These are phyloP conservation scores for Porodaedalea pini DNA, from an alignment of 1,284 basidiomycete species.

Conservation along the genomic window DNA sequence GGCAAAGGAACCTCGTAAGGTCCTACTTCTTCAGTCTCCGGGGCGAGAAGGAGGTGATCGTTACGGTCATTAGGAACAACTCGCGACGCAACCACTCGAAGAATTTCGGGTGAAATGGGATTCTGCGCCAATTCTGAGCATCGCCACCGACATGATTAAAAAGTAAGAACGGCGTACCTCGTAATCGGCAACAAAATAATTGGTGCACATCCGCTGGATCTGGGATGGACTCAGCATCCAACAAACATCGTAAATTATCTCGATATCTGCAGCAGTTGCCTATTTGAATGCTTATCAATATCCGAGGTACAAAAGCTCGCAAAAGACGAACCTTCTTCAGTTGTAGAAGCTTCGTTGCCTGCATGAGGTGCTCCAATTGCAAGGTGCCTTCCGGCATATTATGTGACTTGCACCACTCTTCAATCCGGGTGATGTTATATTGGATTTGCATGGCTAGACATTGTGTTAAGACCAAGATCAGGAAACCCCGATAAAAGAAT, in stretches of 20 bases:
- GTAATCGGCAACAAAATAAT: conserved; percentile 98
- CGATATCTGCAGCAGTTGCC: conserved; percentile 91
- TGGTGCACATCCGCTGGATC: conserved; percentile 97
- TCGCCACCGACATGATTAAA: neutral
- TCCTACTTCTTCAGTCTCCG: conserved; percentile 93
- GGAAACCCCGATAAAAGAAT: neutral
- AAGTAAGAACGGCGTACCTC: conserved; percentile 53
- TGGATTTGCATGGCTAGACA: conserved; percentile 94
- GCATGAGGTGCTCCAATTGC: conserved; percentile 98
- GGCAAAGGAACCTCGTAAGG: conserved; percentile 87
- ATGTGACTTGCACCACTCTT: conserved; percentile 96
- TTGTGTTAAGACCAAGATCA: neutral
- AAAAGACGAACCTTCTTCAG: conserved; percentile 82
- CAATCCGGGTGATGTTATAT: conserved; percentile 97
- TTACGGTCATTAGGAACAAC: conserved; percentile 93
- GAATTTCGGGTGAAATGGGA: conserved; percentile 93
- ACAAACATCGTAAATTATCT: conserved; percentile 99
- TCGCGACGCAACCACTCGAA: conserved; percentile 92
- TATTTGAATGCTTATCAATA: conserved; percentile 31
- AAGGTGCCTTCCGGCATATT: conserved; percentile 99
- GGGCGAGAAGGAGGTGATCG: conserved; percentile 90
- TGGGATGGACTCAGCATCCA: conserved; percentile 99
- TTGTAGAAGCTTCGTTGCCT: conserved; percentile 97
- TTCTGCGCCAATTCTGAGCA: conserved; percentile 48
- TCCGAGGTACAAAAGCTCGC: neutral